Evolutionary conservation across 2,329 filamentous ascomycete species (phyloP), one percentile per base, ranked within the genome.

Genomic region (Thelonectria rubi): DNA sequence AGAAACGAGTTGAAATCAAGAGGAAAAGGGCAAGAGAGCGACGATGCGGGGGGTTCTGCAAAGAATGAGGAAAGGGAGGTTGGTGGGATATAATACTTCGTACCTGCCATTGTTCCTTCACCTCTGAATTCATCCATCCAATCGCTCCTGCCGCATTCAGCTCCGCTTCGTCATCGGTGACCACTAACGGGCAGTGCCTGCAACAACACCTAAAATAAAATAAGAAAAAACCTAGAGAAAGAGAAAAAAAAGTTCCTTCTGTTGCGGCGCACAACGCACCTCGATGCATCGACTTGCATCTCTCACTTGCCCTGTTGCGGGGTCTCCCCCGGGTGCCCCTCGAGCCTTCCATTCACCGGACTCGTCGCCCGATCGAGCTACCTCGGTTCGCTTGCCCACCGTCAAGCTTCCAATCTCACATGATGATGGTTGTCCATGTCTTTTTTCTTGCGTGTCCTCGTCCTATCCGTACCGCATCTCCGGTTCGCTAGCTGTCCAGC

Each of bases 331-430:
- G 17, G 46, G 26, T 32, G 26, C n/a, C 20, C 37, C 46, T 49
- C 37, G 37, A 53, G 37, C 57, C 61, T 65, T 56, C 59, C 57
- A 64, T 30, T 65, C 49, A 52, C 32, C 62, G 61, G 64, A 54
- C 58, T 24, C 58, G 32, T 48, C 62, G 47, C 64, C 64, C 55
- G 55, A 64, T 65, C 62, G 56, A 50, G 64, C 32, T 49, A 54
- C 64, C 64, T 65, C 62, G 62, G 64, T 45, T 64, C 54, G 55
- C 51, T 43, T 56, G 39, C 32, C 63, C 53, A 52, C 49, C 26
- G 37, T 57, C 34, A 9, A 51, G 17, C 51, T 39, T 45, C 40
- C n/a, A 2, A 24, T 55, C 60, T 61, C 63, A 65, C 63, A 64
- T 64, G 63, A 64, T 65, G 46, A 17, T 61, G 47, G 32, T 52